phyloP scores from a whole-genome alignment of 2,329 filamentous ascomycete genomes.

The Lachnellula suecica region DNA sequence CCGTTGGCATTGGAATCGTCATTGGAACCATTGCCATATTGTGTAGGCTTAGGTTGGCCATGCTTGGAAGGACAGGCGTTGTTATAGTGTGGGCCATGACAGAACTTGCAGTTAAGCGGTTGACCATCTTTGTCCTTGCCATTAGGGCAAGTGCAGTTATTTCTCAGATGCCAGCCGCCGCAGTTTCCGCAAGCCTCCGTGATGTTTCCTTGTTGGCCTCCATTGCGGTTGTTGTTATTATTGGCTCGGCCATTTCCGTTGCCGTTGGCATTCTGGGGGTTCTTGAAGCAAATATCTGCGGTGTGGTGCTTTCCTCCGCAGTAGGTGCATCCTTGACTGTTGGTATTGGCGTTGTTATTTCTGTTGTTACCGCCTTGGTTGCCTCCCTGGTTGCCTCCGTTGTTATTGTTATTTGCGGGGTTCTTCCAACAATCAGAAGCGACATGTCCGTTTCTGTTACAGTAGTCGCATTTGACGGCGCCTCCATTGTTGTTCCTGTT shows the following conservation, averaged over 20 bases:
- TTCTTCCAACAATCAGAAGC: background rate
- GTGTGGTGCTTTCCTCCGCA: too few species aligned
- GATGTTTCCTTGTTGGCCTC: too few species aligned
- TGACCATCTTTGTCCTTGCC: background rate
- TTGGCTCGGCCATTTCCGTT: too few species aligned
- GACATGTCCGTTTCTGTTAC: too few species aligned
- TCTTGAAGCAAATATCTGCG: too few species aligned
- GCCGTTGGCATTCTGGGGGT: too few species aligned
- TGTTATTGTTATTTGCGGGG: too few species aligned
- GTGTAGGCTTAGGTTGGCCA: too few species aligned
- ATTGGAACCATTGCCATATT: too few species aligned
- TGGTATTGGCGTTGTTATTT: background rate
- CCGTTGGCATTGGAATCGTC: too few species aligned
- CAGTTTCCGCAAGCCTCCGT: too few species aligned
- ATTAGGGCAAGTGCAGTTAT: background rate
- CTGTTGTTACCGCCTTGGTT: background rate
- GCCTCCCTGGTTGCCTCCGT: background rate
- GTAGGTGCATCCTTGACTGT: background rate
- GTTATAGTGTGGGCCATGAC: background rate
- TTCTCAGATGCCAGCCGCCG: background rate
- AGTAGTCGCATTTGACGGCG: background rate
- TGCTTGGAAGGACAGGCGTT: background rate
- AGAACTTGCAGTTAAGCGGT: background rate
- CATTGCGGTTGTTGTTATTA: too few species aligned
- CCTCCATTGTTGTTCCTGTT: background rate